Evolutionary conservation across 176 grass and related monocot species (phyloP).

Genomic region (Alopecurus myosuroides): DNA sequence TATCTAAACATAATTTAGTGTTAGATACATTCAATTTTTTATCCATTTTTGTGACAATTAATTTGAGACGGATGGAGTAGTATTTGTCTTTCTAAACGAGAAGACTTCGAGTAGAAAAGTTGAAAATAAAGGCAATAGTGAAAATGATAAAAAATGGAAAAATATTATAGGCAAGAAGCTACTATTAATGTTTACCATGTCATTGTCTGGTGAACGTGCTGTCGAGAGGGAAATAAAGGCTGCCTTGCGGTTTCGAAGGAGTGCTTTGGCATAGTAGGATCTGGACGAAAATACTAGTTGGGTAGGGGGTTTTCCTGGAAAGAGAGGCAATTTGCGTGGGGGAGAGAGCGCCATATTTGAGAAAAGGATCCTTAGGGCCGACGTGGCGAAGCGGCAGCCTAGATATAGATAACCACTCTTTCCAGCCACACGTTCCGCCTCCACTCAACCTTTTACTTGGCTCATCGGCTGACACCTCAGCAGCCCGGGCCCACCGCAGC

Average conservation of each 20-base stretch:
- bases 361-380: neutral
- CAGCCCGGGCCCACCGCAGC: neutral
- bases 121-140: neutral
- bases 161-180: neutral
- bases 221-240: neutral
- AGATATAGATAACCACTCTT: conserved; percentile 9
- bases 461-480: neutral
- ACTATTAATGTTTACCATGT: neutral
- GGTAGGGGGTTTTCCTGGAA: neutral
- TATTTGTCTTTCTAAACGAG: neutral
- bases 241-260: neutral
- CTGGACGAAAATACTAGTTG: neutral
- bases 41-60: too few species aligned
- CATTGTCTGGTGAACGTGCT: neutral
- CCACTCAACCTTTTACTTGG: neutral
- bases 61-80: too few species aligned
- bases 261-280: neutral
- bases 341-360: neutral
- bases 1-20: too few species aligned
- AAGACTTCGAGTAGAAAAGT: neutral
- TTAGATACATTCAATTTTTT: too few species aligned
- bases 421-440: neutral
- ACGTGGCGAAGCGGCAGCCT: conserved; percentile 3
- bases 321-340: neutral
- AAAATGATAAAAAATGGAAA: neutral